Evolutionary conservation across 75 land plant species (phyloP), one percentile per base, ranked within the genome.

Genomic region (Pinus albicaulis): DNA sequence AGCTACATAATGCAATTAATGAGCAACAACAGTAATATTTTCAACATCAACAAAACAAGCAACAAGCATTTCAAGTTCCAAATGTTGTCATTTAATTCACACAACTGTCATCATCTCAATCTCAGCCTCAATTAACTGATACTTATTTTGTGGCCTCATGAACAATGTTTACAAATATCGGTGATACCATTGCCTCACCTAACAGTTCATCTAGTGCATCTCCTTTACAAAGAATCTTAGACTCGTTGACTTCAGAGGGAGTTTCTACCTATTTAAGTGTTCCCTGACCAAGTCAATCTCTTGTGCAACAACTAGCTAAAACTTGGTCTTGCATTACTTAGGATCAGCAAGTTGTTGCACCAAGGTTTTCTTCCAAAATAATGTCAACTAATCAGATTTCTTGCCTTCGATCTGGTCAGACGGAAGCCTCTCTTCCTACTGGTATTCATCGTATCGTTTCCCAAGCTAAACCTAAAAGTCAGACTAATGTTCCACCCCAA

Each of bases 11-110:
- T 7, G 72, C 58, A 19, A 72, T 72, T 78, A 78, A 79, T 48
- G 31, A 31, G 2, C 0, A 31, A 31, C 82, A 75, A 31, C 79
- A 87, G 48, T 81, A 73, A 52, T 73, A 75, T 12, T 69, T 61
- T 14, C 86, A 81, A 20, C 80, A 77, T 13, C 82, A 70, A 26
- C 83, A 83, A 16, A 75, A 73, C 65, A 80, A 77, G 44, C 76
- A 53, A 65, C 77, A 69, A 8, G 15, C 74, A 55, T 78, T 59
- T 60, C 80, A 78, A 58, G 48, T 64, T 36, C 57, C 62, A 10
- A 69, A 31, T 53, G 53, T 44, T 70, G 59, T 1, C 1, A 52
- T 62, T 52, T 72, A 59, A 28, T 82, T 78, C 63, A 61, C 59
- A 58, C 59, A 68, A 23, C 76, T 80, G 2, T 31, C 31, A 26